Evolutionary conservation across 2,329 filamentous ascomycete genomes (phyloP), one percentile per base, ranked within the genome.

Genomic region (Fusarium devonianum): DNA sequence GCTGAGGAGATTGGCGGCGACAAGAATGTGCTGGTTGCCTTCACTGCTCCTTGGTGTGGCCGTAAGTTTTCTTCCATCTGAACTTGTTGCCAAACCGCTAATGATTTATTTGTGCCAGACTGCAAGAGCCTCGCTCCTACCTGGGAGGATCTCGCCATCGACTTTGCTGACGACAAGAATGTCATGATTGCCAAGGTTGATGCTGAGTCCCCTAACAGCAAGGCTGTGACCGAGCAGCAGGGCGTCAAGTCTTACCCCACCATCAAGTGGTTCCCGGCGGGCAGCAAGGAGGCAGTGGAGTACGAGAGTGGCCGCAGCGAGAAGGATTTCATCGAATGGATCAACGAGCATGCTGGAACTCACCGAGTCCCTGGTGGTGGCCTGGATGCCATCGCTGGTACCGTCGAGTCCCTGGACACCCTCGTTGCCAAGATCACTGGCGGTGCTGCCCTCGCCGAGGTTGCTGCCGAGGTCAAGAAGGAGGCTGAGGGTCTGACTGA

Each of bases 31-130:
- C 75, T 99, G 45, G 92, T 99, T 70, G 92, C 95, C 34, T 99
- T 99, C 75, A 99, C 95, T 64, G 93, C 94, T 42, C 92, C 94
- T 42, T 97, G 93, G 94, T 99, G 94, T 75, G 93, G 93, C 73
- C 93, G 94, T 97, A 84, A 76, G 92, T 89, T 37, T 19, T 13
- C 25, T 13, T 4, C 16, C 9, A 25, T 6, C 17, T 29, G 14
- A n/a, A 37, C 7, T 13, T 8, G 4, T 19, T 13, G 13, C 23
- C 16, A 34, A 32, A 41, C 36, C n/a, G 19, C 53, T 62, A 39
- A 54, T 13, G 32, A 17, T 41, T 21, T 44, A 26, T 11, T 70
- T 9, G 29, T 23, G 25, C 4, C 13, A 97, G 94, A 99, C 84
- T 99, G 94, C 89, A 99, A 99, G 81, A 87, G 69, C 66, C 87